These are phyloP conservation scores for Talaromyces sp. DNA, from an alignment of 2,329 filamentous ascomycete species.

Conservation along the genomic window DNA sequence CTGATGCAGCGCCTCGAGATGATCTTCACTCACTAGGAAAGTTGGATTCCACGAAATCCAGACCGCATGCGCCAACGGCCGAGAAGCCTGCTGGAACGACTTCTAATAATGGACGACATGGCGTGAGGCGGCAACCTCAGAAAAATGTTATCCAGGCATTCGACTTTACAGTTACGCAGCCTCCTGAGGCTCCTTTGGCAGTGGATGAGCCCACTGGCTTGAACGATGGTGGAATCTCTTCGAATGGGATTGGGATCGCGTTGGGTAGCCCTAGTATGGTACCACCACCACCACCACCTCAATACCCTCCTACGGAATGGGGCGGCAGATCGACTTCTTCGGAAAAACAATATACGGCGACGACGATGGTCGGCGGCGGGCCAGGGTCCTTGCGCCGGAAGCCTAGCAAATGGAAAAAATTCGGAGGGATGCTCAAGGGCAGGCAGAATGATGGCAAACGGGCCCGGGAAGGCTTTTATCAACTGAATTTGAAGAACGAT, in stretches of 20 bases:
- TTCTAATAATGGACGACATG: constrained; percentile 8
- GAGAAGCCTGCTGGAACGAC: background rate
- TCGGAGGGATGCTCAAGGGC: constrained; percentile 41
- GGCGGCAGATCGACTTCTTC: background rate
- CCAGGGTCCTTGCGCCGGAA: constrained; percentile 26
- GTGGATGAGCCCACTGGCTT: constrained; percentile 5
- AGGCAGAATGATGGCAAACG: constrained; percentile 26
- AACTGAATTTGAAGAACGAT: constrained; percentile 21
- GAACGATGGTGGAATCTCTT: constrained; percentile 10
- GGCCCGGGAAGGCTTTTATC: constrained; percentile 26
- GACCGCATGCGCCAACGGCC: background rate
- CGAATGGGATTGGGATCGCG: constrained; percentile 62
- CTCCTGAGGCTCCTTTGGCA: constrained; percentile 23
- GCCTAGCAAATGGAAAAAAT: constrained; percentile 44
- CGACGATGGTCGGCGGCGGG: constrained; percentile 4
- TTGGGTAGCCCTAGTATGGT: constrained; percentile 58
- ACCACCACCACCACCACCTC: constrained; percentile 11
- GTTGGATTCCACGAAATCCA: constrained; percentile 8
- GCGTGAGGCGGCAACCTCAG: constrained; percentile 10
- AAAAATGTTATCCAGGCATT: constrained; percentile 20
- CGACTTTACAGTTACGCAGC: constrained; percentile 29
- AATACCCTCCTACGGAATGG: background rate
- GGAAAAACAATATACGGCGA: constrained; percentile 10
- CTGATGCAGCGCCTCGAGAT: constrained; percentile 29
- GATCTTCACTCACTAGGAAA: constrained; percentile 23